These are phyloP conservation scores for Adansonia rubrostipa DNA, from an alignment of 441 rosid species.

Conservation along the genomic window DNA sequence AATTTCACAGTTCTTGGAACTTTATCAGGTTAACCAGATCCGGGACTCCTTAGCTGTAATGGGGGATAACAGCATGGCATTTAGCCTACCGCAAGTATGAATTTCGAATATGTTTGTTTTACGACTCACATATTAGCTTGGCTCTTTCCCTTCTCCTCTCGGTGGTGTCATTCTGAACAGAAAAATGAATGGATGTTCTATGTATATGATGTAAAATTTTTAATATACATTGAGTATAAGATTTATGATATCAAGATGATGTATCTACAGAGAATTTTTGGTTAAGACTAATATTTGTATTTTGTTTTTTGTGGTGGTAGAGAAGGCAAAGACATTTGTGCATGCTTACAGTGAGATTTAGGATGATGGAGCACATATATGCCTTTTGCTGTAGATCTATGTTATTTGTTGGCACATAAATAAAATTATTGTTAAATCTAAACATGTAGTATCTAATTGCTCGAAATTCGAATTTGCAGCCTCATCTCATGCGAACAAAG, in stretches of 20 bases:
- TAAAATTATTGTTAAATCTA: not conserved
- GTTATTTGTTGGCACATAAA: constrained; percentile 11
- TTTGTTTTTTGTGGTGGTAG: not conserved
- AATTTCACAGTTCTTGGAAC: constrained; percentile 24
- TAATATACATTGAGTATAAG: not conserved
- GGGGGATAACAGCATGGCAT: constrained; percentile 99
- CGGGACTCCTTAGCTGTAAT: constrained; percentile 90
- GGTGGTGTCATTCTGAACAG: not conserved
- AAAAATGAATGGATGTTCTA: not conserved
- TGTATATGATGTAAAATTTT: constrained; percentile 7
- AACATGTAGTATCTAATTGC: constrained; percentile 29
- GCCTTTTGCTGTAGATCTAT: not conserved
- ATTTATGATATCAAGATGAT: not conserved
- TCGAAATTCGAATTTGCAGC: constrained; percentile 58
- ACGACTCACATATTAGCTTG: not conserved
- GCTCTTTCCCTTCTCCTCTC: not conserved
- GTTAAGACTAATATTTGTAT: not conserved
- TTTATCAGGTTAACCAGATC: constrained; percentile 84
- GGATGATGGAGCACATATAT: constrained; percentile 6
- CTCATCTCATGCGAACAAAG: constrained; percentile 96
- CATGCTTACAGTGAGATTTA: not conserved
- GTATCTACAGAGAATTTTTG: not conserved
- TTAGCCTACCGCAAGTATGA: constrained; percentile 98
- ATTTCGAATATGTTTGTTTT: constrained; percentile 28
- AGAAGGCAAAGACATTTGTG: not conserved